Base-by-base conservation (phyloP, 139 green algal genomes). In the Picochlorum sp. region DNA sequence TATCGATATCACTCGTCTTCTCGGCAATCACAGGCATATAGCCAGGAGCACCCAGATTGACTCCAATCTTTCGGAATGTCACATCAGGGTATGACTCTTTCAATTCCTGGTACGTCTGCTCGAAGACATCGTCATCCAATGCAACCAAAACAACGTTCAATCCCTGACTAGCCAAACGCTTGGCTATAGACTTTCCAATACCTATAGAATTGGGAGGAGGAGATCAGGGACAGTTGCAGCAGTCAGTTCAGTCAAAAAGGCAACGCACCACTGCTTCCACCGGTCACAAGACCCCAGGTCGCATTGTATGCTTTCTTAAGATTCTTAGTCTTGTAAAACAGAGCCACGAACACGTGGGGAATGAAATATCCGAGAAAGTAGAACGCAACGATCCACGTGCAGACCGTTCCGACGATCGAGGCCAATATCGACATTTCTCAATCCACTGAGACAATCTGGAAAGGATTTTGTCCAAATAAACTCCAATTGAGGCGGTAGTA, bases 91-190 rank as follows among this genome's bases (percentile, higher is more conserved):
- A 94, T 1, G 69, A 50, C 5, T 69, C 52, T 3, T 69, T 64
- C 1, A 97, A 65, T 69, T 96, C 87, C 16, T 78, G 69, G 62
- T 69, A 69, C 0, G 90, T 89, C 14, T 52, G 32, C 14, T 92
- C 81, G 24, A 97, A 77, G 20, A 93, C 58, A 11, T 74, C n/a
- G 38, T 96, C 87, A 6, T 76, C 74, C 30, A 94, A 64, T 0
- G 92, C 87, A 6, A 96, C 90, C 9, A 98, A 62, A 38, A 95
- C 90, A 15, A 97, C 85, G 63, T 94, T 94, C 3, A 97, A 65
- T 0, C 85, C 87, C 64, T 98, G 90, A 2, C 70, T 65, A 1
- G 92, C 92, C 13, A 95, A 73, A 57, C 79, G 80, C 26, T 71
- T 73, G 1, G 90, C 89, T 5, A 96, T 71, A 0, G 89, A 80